Conservation (phyloP, 2,329 filamentous ascomycete genomes). For the Xylaria multiplex region DNA sequence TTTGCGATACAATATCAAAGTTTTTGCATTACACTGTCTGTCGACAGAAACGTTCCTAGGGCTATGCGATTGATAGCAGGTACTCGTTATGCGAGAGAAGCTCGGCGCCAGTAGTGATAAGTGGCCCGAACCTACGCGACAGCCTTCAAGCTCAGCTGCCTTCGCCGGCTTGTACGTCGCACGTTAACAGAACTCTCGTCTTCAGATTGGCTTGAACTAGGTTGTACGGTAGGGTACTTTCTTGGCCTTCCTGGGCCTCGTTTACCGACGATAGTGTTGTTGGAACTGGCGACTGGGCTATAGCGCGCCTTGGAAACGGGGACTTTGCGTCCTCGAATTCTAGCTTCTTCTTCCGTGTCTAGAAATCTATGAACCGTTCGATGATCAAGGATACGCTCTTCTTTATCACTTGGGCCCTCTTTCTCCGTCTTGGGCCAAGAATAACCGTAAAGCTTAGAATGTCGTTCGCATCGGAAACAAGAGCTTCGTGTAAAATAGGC, state of each 20-base stretch:
- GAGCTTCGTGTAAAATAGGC: conserved; percentile 86
- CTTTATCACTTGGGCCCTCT: conserved; percentile 77
- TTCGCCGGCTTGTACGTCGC: conserved; percentile 40
- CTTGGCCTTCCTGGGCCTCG: conserved; percentile 43
- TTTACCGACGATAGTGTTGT: conserved; percentile 34
- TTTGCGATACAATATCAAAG: conserved; percentile 22
- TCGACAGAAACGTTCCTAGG: not conserved
- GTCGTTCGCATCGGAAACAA: conserved; percentile 92
- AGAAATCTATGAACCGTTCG: conserved; percentile 88
- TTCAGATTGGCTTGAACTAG: conserved; percentile 20
- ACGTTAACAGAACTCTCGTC: conserved; percentile 31
- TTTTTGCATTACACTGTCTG: not conserved
- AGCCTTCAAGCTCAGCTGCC: conserved; percentile 39
- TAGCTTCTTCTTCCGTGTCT: conserved; percentile 73
- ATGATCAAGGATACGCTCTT: conserved; percentile 81
- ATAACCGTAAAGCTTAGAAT: conserved; percentile 95
- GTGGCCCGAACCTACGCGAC: conserved; percentile 9
- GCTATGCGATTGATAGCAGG: not conserved
- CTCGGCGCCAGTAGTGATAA: not conserved
- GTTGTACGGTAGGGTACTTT: conserved; percentile 31
- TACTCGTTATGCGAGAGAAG: not conserved
- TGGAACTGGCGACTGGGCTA: conserved; percentile 7
- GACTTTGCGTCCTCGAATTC: conserved; percentile 56
- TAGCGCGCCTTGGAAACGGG: conserved; percentile 25
- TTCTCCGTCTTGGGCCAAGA: conserved; percentile 95